These are phyloP conservation scores for Arabis alpina DNA, from an alignment of 345 rosid species.

Conservation along the genomic window DNA sequence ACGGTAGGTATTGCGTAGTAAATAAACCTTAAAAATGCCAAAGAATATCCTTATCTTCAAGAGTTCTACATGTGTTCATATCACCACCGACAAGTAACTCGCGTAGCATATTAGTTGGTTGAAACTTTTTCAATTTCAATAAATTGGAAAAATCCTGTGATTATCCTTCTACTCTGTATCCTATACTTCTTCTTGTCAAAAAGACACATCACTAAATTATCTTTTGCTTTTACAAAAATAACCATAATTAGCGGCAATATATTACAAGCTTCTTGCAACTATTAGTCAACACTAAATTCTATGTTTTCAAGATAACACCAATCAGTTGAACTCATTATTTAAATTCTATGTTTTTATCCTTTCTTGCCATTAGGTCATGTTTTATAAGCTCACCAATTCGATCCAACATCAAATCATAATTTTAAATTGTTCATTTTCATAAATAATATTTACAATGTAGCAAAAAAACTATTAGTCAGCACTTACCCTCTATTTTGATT, in stretches of 20 bases:
- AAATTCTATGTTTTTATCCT: no score
- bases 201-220: constrained; percentile 3
- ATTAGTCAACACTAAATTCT: constrained; percentile 29
- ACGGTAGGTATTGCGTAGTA: constrained; percentile 26
- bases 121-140: neutral
- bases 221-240: constrained; percentile 14
- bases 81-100: constrained; percentile 40
- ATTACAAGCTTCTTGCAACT: neutral
- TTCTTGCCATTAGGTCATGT: no score
- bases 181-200: constrained; percentile 11
- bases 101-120: constrained; percentile 30
- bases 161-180: constrained; percentile 11
- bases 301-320: no score
- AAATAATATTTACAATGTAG: no score
- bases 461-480: constrained; percentile 23
- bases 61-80: constrained; percentile 16
- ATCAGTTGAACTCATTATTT: no score
- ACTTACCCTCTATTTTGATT: constrained; percentile 6
- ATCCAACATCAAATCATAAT: no score
- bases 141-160: neutral
- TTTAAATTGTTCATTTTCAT: no score
- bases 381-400: no score
- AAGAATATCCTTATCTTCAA: constrained; percentile 40
- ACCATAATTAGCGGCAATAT: constrained; percentile 34
- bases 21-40: constrained; percentile 40